These are phyloP conservation scores for Scheffersomyces spartinae DNA, from an alignment of 805 yeast genomes.

Conservation along the genomic window DNA sequence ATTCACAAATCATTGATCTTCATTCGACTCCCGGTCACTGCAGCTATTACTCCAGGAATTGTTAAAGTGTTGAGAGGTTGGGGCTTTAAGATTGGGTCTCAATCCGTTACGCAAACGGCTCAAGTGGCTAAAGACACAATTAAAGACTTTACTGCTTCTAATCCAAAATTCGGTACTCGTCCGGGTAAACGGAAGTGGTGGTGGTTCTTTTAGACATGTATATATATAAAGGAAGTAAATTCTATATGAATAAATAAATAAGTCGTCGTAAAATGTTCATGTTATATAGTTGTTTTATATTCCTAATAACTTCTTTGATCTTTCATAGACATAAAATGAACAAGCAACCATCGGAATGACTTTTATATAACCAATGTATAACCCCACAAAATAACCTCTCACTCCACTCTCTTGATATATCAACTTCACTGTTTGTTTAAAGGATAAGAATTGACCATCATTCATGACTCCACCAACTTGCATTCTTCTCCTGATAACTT, in stretches of 20 bases:
- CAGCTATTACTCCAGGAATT: constrained; percentile 79
- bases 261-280: not conserved
- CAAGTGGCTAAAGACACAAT: constrained; percentile 18
- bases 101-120: constrained; percentile 31
- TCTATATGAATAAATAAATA: not conserved
- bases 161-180: constrained; percentile 40
- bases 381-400: constrained; percentile 86
- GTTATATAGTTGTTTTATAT: constrained; percentile 28
- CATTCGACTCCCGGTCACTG: constrained; percentile 79
- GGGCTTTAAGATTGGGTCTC: constrained; percentile 71
- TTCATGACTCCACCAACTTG: constrained; percentile 76
- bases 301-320: constrained; percentile 61
- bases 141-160: constrained; percentile 26
- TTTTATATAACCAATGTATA: constrained; percentile 89
- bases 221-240: not conserved
- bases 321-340: constrained; percentile 87
- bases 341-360: constrained; percentile 97
- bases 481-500: constrained; percentile 87
- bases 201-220: constrained; percentile 42
- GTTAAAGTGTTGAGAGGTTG: constrained; percentile 53
- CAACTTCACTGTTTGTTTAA: constrained; percentile 40
- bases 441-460: constrained; percentile 44
- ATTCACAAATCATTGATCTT: constrained; percentile 80
- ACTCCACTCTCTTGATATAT: constrained; percentile 69
- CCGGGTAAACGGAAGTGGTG: constrained; percentile 43